Evolutionary conservation across 2,329 filamentous ascomycete species (phyloP).

Genomic region (Plenodomus tracheiphilus): DNA sequence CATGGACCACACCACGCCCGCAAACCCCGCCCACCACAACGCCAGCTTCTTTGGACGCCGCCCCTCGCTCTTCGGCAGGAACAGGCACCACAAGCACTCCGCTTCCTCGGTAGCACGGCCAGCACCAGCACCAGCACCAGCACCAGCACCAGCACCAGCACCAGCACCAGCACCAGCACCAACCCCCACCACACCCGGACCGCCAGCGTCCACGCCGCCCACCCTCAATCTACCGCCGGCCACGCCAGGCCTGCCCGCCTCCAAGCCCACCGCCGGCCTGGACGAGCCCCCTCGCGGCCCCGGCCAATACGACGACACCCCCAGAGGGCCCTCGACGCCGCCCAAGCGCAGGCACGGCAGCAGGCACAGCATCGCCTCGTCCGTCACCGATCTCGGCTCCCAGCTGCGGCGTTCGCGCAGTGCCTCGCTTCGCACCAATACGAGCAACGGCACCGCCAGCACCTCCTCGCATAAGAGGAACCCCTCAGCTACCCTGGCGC

Average conservation of each 20-base stretch:
- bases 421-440: conserved; percentile 48
- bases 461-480: conserved; percentile 40
- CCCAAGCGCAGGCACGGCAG: conserved; percentile 30
- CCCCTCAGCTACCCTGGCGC: conserved; percentile 40
- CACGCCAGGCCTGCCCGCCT: background rate
- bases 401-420: conserved; percentile 45
- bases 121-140: conserved; percentile 2
- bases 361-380: conserved; percentile 40
- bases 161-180: background rate
- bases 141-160: background rate
- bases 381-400: conserved; percentile 44
- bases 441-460: conserved; percentile 27
- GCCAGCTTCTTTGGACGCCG: conserved; percentile 35
- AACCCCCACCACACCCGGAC: conserved; percentile 2
- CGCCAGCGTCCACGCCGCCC: conserved; percentile 5
- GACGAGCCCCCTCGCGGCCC: conserved; percentile 11
- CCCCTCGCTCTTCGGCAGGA: conserved; percentile 37
- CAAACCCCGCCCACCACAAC: conserved; percentile 4
- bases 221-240: conserved; percentile 10
- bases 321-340: conserved; percentile 26
- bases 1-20: conserved; percentile 1
- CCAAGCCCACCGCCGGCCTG: conserved; percentile 4
- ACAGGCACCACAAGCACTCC: conserved; percentile 13
- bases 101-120: conserved; percentile 8
- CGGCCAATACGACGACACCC: conserved; percentile 26